phyloP scores from a whole-genome alignment of 805 yeast genomes.

The Metschnikowia proteae region DNA sequence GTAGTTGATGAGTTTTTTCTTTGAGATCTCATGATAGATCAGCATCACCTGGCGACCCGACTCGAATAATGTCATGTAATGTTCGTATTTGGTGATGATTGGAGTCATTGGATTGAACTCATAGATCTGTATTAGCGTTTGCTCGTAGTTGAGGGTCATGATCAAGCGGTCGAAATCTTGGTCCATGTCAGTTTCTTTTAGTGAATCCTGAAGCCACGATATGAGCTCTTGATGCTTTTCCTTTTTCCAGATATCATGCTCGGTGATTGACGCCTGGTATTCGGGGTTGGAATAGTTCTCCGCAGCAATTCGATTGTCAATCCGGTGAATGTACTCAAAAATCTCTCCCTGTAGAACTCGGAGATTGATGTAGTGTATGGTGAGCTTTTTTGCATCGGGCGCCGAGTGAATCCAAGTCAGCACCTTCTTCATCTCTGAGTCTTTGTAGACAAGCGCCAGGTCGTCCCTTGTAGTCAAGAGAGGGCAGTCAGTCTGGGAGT shows the following conservation, averaged over 20 bases:
- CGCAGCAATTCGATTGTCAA: slow-evolving; percentile 4
- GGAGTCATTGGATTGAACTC: slow-evolving; percentile 13
- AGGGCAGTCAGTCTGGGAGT: slow-evolving; percentile 8
- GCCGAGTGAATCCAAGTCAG: background rate
- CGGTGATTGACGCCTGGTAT: background rate
- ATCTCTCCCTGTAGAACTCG: slow-evolving; percentile 9
- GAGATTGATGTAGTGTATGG: slow-evolving; percentile 8
- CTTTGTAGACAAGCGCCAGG: slow-evolving; percentile 1
- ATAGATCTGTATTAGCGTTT: slow-evolving; percentile 10
- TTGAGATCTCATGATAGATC: slow-evolving; percentile 9
- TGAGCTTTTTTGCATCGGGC: slow-evolving; percentile 3
- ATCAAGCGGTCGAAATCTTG: slow-evolving; percentile 7
- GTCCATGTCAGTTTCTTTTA: background rate
- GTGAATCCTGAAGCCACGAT: slow-evolving; percentile 6
- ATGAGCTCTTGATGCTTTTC: slow-evolving; percentile 4
- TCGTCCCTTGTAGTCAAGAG: slow-evolving; percentile 8
- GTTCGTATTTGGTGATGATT: slow-evolving; percentile 2
- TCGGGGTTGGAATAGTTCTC: background rate
- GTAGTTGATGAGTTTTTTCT: slow-evolving; percentile 10
- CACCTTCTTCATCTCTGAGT: background rate
- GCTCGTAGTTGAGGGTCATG: slow-evolving; percentile 13
- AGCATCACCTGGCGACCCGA: slow-evolving; percentile 13
- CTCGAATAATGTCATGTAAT: slow-evolving; percentile 8
- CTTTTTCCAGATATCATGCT: slow-evolving; percentile 8
- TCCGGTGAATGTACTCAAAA: slow-evolving; percentile 7